phyloP scores from a whole-genome alignment of 768 basidiomycete genomes.

The Albatrellus ellisii region DNA sequence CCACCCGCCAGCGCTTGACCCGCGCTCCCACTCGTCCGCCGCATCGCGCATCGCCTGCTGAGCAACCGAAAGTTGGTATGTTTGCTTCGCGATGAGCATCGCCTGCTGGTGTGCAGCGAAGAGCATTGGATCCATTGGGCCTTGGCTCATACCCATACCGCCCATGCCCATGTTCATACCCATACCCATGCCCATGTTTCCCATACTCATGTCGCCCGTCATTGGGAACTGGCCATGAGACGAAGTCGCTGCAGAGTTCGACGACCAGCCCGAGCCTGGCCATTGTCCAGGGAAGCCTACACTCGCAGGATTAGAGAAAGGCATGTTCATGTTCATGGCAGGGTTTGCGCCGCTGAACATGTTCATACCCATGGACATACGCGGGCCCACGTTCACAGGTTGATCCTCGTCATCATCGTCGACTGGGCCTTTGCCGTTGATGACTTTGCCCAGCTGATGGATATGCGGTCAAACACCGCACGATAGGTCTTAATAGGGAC shows the following conservation, averaged over 20 bases:
- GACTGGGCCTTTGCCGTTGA: slow-evolving; percentile 63
- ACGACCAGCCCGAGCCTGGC: not conserved
- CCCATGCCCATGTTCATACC: slow-evolving; percentile 14
- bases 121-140: slow-evolving; percentile 8
- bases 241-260: not conserved
- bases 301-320: not conserved
- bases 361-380: not conserved
- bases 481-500: not conserved
- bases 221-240: not conserved
- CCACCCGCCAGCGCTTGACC: slow-evolving; percentile 32
- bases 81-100: slow-evolving; percentile 77
- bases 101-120: slow-evolving; percentile 78
- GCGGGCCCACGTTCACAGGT: slow-evolving; percentile 10
- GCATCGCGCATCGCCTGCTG: slow-evolving; percentile 84
- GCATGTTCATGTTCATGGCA: not conserved
- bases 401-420: slow-evolving; percentile 24
- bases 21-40: slow-evolving; percentile 86
- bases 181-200: slow-evolving; percentile 21
- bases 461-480: slow-evolving; percentile 1
- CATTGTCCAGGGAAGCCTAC: slow-evolving; percentile 1
- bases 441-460: slow-evolving; percentile 69
- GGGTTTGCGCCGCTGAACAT: slow-evolving; percentile 1
- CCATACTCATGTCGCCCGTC: slow-evolving; percentile 15
- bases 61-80: slow-evolving; percentile 82
- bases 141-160: not conserved